A percentile compares a stretch with the other conserved stretches of the same genome.
phyloP scores from a whole-genome alignment of 441 rosid genomes.

The Adansonia grandidieri region DNA sequence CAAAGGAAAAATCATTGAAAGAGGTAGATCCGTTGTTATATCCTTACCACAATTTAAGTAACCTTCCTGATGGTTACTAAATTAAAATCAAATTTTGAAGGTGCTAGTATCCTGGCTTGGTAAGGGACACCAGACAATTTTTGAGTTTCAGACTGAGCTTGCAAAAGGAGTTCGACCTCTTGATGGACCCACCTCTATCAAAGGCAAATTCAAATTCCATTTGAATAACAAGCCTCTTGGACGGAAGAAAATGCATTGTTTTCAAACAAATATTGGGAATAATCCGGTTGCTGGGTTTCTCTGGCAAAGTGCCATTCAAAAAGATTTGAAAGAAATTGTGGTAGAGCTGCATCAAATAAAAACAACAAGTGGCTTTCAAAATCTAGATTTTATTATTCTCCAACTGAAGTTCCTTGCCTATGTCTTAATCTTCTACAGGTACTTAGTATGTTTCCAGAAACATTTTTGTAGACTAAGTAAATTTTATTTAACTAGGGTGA shows the following conservation, averaged over 20 bases:
- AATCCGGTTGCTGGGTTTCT: conserved; percentile 50
- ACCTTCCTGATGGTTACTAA: conserved; percentile 33
- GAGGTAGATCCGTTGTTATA: conserved; percentile 50
- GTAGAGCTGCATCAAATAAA: conserved; percentile 48
- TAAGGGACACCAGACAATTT: conserved; percentile 36
- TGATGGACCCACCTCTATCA: conserved; percentile 34
- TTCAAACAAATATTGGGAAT: conserved; percentile 35
- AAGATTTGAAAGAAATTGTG: conserved; percentile 63
- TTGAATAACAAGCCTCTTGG: conserved; percentile 33
- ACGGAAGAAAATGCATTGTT: conserved; percentile 35
- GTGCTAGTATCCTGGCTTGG: conserved; percentile 64
- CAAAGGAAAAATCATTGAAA: conserved; percentile 52
- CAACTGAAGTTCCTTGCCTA: conserved; percentile 70
- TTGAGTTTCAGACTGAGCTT: conserved; percentile 30
- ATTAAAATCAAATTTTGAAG: conserved; percentile 43
- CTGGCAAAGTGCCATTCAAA: conserved; percentile 63
- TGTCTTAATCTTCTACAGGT: conserved; percentile 78
- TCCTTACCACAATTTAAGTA: conserved; percentile 21
- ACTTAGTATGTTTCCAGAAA: conserved; percentile 31
- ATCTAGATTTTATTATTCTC: conserved; percentile 45
- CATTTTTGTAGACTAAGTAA: neutral
- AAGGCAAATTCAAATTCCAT: conserved; percentile 34
- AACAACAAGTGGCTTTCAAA: conserved; percentile 36
- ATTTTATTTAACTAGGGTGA: neutral
- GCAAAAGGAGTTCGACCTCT: conserved; percentile 30